Evolutionary conservation across 208 protist genomes (phyloP), one percentile per base, ranked within the genome.

Genomic region (Naegleria gruberi): DNA sequence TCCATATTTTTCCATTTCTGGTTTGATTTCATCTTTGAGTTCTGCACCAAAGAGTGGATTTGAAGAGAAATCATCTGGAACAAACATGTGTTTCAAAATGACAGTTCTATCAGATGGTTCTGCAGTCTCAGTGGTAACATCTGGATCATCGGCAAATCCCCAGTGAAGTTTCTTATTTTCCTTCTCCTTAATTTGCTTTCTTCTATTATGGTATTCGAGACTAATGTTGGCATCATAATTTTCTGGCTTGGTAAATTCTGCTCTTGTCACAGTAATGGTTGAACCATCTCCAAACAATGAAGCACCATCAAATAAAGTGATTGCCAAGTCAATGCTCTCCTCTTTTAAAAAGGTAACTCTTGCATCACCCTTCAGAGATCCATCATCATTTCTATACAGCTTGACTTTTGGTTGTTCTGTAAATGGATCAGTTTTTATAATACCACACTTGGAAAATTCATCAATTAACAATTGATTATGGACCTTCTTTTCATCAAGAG

Each of bases 11-110:
- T 86, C 17, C 0, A n/a, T 23, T 86, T 86, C 82, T 30, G 7
- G 6, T 86, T 47, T 86, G 41, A 86, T 86, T 30, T 86, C 82
- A 40, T 47, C 19, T 47, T 86, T 86, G 8, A 86, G 51, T 12
- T 86, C 42, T 12, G 37, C 42, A 37, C 17, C 43, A 51, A 86
- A 86, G 8, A 86, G 42, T 47, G 82, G 82, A 51, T 86, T 42
- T 46, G 40, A 8, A 0, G 82, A 44, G 26, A 86, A 86, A 42
- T 86, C 82, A 17, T 86, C 82, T 4, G 42, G 42, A 37, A 19
- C 41, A 86, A 86, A 86, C 82, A 86, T 86, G 10, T 47, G 41
- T 37, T 86, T 86, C 7, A 86, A 46, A 86, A 86, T 86, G 10
- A 47, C 82, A 44, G 30, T n/a, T 37, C 42, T 46, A 7, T 5